Evolutionary conservation across 768 basidiomycete genomes (phyloP).

Genomic region (Phlebiopsis flavidoalba): DNA sequence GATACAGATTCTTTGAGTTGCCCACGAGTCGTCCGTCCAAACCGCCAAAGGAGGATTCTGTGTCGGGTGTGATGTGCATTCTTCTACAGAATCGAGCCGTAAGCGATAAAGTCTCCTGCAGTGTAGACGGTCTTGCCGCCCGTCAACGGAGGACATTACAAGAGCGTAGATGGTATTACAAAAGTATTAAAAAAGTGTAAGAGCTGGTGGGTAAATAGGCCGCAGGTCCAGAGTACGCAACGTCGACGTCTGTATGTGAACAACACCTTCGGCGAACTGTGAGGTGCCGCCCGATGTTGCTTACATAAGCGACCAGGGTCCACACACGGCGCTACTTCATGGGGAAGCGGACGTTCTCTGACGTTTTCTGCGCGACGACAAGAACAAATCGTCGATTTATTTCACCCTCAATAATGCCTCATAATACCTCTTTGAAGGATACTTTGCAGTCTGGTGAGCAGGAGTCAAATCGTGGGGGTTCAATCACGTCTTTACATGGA

Average conservation of each 20-base stretch:
- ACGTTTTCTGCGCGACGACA: not conserved
- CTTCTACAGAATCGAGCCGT: not conserved
- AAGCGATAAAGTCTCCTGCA: conserved; percentile 1
- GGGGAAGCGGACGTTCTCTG: too few species aligned
- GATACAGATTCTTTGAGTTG: not conserved
- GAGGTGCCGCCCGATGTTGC: too few species aligned
- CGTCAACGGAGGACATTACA: not conserved
- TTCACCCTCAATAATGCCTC: not conserved
- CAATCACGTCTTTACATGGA: conserved; percentile 24
- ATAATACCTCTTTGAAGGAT: not conserved
- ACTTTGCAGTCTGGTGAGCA: conserved; percentile 15
- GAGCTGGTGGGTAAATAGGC: too few species aligned
- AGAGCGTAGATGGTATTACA: not conserved
- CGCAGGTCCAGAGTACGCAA: too few species aligned
- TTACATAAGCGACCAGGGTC: too few species aligned
- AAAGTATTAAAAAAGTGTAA: too few species aligned
- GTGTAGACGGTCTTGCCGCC: not conserved
- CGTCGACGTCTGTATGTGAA: too few species aligned
- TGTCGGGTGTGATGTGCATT: not conserved
- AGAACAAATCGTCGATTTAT: not conserved
- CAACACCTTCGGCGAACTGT: too few species aligned
- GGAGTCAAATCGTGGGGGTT: conserved; percentile 25
- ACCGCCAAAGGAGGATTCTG: not conserved
- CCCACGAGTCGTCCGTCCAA: not conserved
- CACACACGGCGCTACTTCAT: too few species aligned